phyloP scores from a whole-genome alignment of 2,329 filamentous ascomycete genomes.

The Cladosporium sphaerospermum region DNA sequence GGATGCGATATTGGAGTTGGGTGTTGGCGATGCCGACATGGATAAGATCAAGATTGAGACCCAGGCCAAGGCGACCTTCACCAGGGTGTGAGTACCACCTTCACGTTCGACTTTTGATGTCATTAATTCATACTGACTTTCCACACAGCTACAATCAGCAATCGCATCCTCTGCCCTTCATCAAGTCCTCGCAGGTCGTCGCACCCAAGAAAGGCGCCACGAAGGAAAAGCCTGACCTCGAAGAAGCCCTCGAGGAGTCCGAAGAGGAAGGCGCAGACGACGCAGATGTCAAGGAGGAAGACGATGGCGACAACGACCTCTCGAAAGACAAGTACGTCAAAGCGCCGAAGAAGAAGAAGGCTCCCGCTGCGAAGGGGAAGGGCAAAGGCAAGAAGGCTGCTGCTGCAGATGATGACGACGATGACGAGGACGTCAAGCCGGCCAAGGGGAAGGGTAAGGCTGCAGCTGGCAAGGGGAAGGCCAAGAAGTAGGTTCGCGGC shows the following conservation, averaged over 20 bases:
- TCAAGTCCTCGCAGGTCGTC: constrained; percentile 76
- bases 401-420: constrained; percentile 67
- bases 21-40: constrained; percentile 76
- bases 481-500: constrained; percentile 2
- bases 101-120: background rate
- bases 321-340: constrained; percentile 97
- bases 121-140: constrained; percentile 16
- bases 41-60: constrained; percentile 70
- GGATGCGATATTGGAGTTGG: constrained; percentile 85
- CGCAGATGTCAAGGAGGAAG: constrained; percentile 16
- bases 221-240: constrained; percentile 80
- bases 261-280: constrained; percentile 52
- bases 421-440: constrained; percentile 34
- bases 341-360: constrained; percentile 68
- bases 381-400: constrained; percentile 49
- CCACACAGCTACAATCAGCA: constrained; percentile 70
- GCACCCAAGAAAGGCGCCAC: constrained; percentile 65
- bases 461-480: constrained; percentile 4
- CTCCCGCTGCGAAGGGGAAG: constrained; percentile 42
- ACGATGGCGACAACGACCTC: constrained; percentile 56
- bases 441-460: constrained; percentile 39
- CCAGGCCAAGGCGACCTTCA: constrained; percentile 84
- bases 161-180: constrained; percentile 87
- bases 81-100: constrained; percentile 63
- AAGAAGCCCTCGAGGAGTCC: constrained; percentile 91